Evolutionary conservation across 2,329 filamentous ascomycete genomes (phyloP), one percentile per base, ranked within the genome.

Genomic region (Colletotrichum gloeosporioides): DNA sequence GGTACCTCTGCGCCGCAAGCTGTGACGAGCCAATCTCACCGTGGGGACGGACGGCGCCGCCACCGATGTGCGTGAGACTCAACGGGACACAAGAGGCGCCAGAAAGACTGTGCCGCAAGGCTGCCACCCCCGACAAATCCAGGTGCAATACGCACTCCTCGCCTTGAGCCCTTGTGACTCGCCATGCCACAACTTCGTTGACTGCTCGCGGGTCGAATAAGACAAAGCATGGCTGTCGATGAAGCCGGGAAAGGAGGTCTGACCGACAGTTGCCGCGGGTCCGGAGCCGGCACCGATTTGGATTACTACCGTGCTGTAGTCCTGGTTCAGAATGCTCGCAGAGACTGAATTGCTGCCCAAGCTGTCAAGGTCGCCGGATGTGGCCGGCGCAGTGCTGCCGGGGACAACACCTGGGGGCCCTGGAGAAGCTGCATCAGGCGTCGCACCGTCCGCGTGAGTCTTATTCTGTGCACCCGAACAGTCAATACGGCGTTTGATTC

Each of bases 381-480:
- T 49, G 39, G 9, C 9, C 18, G 18, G 16, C 1, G 34, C 32
- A 15, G 13, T 15, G 32, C 10, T 12, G 31, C 10, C 31, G 10
- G 32, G 32, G 32, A 13, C 10, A 34, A 34, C 32, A 3, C 12
- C 13, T 34, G 0, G 8, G 4, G 39, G 39, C 9, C 15, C 39
- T n/a, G 12, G 4, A 10, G 9, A 6, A 12, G 13, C 18, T 9
- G 39, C 39, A n/a, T 49, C 4, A 49, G 7, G 18, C 39, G 0
- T n/a, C 18, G 1, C 39, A n/a, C 4, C 5, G 3, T 12, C 18
- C 0, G 39, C 39, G 9, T n/a, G 18, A 49, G 39, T 12, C 18
- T n/a, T 4, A n/a, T n/a, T 0, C 9, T n/a, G 18, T 0, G 18
- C 39, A n/a, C 0, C 9, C 4, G 2, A 49, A 10, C 3, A n/a